Conservation (phyloP, 1,139 yeast genomes). For the Protomyces lactucae-debilis region DNA sequence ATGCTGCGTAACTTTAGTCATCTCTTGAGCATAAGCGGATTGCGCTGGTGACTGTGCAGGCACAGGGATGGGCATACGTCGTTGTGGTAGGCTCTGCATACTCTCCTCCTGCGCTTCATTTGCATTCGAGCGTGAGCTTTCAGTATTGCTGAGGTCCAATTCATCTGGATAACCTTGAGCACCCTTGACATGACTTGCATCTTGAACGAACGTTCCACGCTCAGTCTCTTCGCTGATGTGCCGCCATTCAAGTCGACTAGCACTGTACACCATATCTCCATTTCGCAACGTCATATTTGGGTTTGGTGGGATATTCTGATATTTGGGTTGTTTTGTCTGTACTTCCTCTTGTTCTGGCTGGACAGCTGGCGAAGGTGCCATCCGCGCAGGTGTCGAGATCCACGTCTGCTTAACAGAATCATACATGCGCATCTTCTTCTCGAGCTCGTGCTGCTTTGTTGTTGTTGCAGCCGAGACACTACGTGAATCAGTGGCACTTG, state of each 20-base stretch:
- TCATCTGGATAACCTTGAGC: constrained; percentile 7
- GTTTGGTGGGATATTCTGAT: constrained; percentile 18
- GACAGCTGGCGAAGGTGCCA: background rate
- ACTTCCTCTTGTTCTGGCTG: background rate
- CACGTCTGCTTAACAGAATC: constrained; percentile 18
- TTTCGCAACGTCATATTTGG: constrained; percentile 10
- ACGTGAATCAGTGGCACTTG: constrained; percentile 4
- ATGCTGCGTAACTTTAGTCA: background rate
- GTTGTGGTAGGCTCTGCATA: background rate
- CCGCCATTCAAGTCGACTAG: constrained; percentile 10
- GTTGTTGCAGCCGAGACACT: background rate
- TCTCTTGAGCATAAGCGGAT: background rate
- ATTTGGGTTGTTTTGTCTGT: background rate
- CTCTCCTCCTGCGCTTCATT: background rate
- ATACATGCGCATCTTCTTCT: background rate
- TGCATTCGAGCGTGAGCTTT: background rate
- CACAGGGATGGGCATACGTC: background rate
- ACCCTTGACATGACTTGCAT: background rate
- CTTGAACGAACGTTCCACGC: constrained; percentile 1
- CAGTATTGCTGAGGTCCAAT: constrained; percentile 5
- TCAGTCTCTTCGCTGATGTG: background rate
- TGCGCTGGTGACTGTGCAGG: background rate
- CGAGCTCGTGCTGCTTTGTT: background rate
- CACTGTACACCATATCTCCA: constrained; percentile 18
- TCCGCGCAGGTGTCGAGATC: constrained; percentile 7